phyloP scores from a whole-genome alignment of 805 yeast genomes.

The Candida tallmaniae region DNA sequence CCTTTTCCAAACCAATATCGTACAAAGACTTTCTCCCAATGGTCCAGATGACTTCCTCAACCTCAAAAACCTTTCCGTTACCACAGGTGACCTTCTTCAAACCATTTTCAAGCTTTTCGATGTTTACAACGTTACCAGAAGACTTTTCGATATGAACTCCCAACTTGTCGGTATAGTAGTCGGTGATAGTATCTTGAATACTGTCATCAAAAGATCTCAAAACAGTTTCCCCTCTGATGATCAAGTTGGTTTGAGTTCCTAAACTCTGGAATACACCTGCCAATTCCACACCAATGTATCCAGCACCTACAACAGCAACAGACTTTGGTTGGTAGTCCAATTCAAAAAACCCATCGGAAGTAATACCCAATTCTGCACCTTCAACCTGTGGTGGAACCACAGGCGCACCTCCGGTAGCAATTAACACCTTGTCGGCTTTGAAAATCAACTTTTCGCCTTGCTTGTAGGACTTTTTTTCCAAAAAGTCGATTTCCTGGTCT shows the following conservation, averaged over 20 bases:
- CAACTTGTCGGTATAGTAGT: slow-evolving; percentile 64
- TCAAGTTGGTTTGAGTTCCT: slow-evolving; percentile 79
- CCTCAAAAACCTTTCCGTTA: slow-evolving; percentile 41
- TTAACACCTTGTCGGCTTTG: slow-evolving; percentile 76
- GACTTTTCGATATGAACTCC: slow-evolving; percentile 80
- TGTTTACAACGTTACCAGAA: slow-evolving; percentile 39
- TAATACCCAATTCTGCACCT: slow-evolving; percentile 80
- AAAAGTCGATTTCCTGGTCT: slow-evolving; percentile 35
- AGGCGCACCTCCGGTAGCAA: slow-evolving; percentile 94
- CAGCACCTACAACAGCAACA: slow-evolving; percentile 96
- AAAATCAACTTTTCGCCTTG: slow-evolving; percentile 56
- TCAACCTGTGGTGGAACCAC: slow-evolving; percentile 62
- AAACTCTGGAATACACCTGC: slow-evolving; percentile 91
- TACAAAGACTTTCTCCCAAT: slow-evolving; percentile 81
- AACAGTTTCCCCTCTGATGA: slow-evolving; percentile 88
- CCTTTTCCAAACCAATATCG: slow-evolving; percentile 70
- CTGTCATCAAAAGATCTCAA: slow-evolving; percentile 82
- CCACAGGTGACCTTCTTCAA: slow-evolving; percentile 34
- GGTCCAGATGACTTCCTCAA: slow-evolving; percentile 88
- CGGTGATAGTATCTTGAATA: slow-evolving; percentile 75
- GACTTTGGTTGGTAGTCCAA: slow-evolving; percentile 79
- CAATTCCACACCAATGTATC: slow-evolving; percentile 93
- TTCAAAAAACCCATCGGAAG: slow-evolving; percentile 88
- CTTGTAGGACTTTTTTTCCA: slow-evolving; percentile 21
- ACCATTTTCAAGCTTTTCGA: slow-evolving; percentile 30